These are phyloP conservation scores for Schizophyllum commune DNA, from an alignment of 1,284 basidiomycete genomes.

Conservation along the genomic window DNA sequence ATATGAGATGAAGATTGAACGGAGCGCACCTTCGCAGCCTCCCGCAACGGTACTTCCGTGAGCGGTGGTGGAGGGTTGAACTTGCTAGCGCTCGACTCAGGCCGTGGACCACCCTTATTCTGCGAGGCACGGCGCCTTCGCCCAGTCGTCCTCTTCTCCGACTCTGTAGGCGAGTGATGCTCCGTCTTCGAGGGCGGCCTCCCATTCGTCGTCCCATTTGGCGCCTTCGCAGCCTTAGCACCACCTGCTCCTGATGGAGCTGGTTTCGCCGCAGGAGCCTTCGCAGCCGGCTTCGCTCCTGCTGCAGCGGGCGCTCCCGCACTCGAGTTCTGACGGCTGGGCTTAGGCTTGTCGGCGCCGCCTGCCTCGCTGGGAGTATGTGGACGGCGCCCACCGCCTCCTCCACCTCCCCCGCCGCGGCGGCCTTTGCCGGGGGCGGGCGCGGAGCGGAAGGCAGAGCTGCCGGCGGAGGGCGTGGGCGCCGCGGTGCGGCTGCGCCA, in stretches of 20 bases:
- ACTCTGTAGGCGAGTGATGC: too few relatives aligned
- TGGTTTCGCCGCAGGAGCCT: conserved; percentile 26
- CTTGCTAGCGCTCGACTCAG: conserved; percentile 17
- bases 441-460: background rate
- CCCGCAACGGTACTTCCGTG: conserved; percentile 23
- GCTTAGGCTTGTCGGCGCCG: background rate
- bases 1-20: background rate
- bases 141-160: background rate
- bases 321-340: background rate
- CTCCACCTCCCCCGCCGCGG: conserved; percentile 14
- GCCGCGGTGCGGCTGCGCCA: background rate
- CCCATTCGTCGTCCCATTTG: conserved; percentile 8
- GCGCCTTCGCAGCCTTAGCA: conserved; percentile 31
- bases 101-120: background rate
- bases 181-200: conserved; percentile 1
- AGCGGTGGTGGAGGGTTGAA: conserved; percentile 21
- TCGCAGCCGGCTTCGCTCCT: background rate
- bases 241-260: conserved; percentile 32
- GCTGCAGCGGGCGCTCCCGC: conserved; percentile 2
- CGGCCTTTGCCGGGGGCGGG: background rate
- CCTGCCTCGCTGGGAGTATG: background rate
- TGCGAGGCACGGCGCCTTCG: background rate
- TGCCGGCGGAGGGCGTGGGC: too few relatives aligned
- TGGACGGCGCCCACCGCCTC: conserved; percentile 20
- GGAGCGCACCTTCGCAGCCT: conserved; percentile 21